Base-by-base conservation (phyloP, 257 asterid species). In the Solanum virginianum region DNA sequence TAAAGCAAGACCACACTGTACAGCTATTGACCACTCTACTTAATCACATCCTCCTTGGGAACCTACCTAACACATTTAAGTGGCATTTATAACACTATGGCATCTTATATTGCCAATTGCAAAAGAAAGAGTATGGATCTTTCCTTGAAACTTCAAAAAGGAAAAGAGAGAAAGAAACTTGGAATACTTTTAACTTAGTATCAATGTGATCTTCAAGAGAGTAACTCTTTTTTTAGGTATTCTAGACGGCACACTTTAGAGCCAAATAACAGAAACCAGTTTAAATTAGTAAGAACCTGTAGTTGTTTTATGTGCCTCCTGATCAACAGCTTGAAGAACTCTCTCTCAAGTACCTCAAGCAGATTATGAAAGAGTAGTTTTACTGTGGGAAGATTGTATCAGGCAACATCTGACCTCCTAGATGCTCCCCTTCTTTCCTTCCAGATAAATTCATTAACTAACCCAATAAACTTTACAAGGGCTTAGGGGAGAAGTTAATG, bases 371-470 rank as follows among this genome's bases (percentile, higher is more conserved):
- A 84, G 87, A 91, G 91, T 86, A 91, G 91, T 86, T 85, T 91
- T 82, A 69, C 71, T 93, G 84, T 93, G 90, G 98, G 98, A 95
- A 95, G 97, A 86, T 91, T 88, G 88, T 90, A 94, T 93, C 96
- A 69, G 92, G 90, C 60, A 93, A 85, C 95, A 93, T 88, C 94
- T 88, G 87, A 91, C 72, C 91, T 87, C 84, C 57, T 83, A 87
- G 92, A 94, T 89, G 95, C 86, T 91, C 90, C 96, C 94, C 95
- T 90, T 93, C 95, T 94, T 89, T 86, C 62, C 98, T 94, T 94
- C 98, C 96, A 85, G 82, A 57, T 69, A 69, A 85, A 57, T 60
- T 69, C 39, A 32, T 26, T 26, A 77, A 26, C 65, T 5, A 53
- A 8, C 24, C 24, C 11, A 26, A 49, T 53, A 47, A 53, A 75